Conservation (phyloP, 2,329 filamentous ascomycete species). For the Seiridium unicorne region DNA sequence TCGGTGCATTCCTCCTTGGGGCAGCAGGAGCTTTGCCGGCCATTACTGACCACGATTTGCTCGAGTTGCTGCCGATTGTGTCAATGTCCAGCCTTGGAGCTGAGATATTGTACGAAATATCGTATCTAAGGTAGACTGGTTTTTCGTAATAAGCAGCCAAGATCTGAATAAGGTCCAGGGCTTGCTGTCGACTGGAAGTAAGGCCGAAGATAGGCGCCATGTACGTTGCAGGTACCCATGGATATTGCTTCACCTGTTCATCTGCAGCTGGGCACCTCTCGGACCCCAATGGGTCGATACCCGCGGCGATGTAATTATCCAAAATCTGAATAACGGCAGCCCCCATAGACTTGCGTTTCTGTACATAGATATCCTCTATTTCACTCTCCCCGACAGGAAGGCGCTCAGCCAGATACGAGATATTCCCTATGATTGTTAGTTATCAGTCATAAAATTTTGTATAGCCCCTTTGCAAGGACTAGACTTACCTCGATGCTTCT, state of each 20-base stretch:
- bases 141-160: constrained; percentile 42
- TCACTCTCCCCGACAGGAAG: constrained; percentile 39
- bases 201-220: constrained; percentile 41
- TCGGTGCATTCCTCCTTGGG: constrained; percentile 2
- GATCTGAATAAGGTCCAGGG: constrained; percentile 38
- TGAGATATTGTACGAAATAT: constrained; percentile 24
- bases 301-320: constrained; percentile 39
- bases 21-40: background rate
- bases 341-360: constrained; percentile 35
- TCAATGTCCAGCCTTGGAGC: constrained; percentile 13
- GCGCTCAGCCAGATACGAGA: constrained; percentile 42
- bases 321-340: constrained; percentile 40
- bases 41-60: constrained; percentile 1
- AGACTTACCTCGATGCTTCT: constrained; percentile 19
- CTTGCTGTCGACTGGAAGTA: constrained; percentile 21
- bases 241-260: constrained; percentile 35
- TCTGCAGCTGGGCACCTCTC: constrained; percentile 20
- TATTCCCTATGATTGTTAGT: constrained; percentile 31
- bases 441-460: background rate
- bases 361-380: constrained; percentile 38
- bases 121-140: constrained; percentile 30
- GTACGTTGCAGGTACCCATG: constrained; percentile 42
- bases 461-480: too few relatives aligned
- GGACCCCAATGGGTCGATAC: constrained; percentile 30
- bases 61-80: background rate